These are phyloP conservation scores for Colletotrichum sp. DNA, from an alignment of 2,329 filamentous ascomycete species.

Conservation along the genomic window DNA sequence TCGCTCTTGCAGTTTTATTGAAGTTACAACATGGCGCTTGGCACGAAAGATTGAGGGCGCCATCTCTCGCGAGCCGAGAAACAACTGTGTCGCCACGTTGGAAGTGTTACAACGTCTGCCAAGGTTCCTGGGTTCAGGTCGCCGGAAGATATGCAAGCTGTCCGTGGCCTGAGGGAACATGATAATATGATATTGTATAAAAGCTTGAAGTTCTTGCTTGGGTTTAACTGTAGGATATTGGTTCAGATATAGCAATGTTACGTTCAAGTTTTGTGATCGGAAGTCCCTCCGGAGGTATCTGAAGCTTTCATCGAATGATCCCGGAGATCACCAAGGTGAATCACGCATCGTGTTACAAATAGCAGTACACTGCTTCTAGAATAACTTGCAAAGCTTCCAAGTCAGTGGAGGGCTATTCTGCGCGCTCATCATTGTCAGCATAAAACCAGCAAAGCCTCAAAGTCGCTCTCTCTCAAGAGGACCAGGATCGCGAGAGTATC, in stretches of 20 bases:
- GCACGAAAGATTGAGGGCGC: background rate
- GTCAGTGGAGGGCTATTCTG: too few relatives aligned
- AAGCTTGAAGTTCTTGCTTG: background rate
- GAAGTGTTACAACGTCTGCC: background rate
- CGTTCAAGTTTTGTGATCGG: background rate
- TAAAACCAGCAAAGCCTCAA: too few relatives aligned
- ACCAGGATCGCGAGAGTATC: background rate
- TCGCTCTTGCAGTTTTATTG: background rate
- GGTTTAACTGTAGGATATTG: background rate
- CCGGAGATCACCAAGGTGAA: background rate
- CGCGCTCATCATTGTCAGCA: too few relatives aligned
- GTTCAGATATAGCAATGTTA: background rate
- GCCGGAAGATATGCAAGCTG: background rate
- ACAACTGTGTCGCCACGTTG: background rate
- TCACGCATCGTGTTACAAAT: background rate
- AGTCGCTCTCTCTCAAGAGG: too few relatives aligned
- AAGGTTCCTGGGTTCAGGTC: background rate
- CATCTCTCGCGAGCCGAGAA: background rate
- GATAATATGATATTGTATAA: background rate
- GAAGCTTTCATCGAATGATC: background rate
- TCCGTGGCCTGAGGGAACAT: background rate
- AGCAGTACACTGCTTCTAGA: background rate
- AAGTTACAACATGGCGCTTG: background rate
- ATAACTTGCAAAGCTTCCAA: background rate
- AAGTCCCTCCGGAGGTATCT: background rate